Percentiles rank a stretch among this genome's conserved stretches.
These are phyloP conservation scores for Fraxinus americana DNA, from an alignment of 257 asterid species.

Conservation along the genomic window DNA sequence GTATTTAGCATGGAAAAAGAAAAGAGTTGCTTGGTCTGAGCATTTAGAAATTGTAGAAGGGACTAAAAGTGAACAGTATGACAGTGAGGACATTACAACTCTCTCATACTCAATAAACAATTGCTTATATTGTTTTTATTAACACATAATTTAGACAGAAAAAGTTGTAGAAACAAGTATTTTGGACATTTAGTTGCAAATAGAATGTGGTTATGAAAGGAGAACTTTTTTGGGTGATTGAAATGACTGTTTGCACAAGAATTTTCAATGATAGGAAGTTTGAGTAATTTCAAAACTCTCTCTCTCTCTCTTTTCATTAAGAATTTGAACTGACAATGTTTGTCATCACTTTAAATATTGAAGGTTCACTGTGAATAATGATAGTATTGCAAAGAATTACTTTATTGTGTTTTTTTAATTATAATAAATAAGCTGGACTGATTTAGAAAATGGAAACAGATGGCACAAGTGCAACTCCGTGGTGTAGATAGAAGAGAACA, in stretches of 20 bases:
- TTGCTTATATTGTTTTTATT: not conserved
- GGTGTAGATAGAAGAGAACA: conserved; percentile 60
- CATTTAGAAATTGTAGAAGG: not conserved
- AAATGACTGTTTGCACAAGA: not conserved
- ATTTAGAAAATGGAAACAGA: conserved; percentile 49
- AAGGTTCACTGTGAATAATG: conserved; percentile 12
- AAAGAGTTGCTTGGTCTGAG: not conserved
- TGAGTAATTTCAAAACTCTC: not conserved
- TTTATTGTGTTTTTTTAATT: conserved; percentile 4
- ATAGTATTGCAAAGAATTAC: not conserved
- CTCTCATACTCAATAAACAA: not conserved
- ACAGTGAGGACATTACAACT: not conserved
- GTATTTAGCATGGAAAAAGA: conserved; percentile 3
- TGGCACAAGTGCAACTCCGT: conserved; percentile 68
- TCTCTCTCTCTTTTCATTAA: conserved; percentile 1
- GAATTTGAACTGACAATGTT: not conserved
- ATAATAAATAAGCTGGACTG: conserved; percentile 23
- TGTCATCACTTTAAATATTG: not conserved
- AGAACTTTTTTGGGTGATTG: not conserved
- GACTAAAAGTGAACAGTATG: not conserved
- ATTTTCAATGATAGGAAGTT: conserved; percentile 4
- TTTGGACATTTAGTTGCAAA: not conserved
- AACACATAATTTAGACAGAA: not conserved
- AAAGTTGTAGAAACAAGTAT: not conserved
- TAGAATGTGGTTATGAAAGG: not conserved